A percentile compares a stretch with the other conserved stretches of the same genome.
These are phyloP conservation scores for Globisporangium canariense DNA, from an alignment of 352 stramenopile genomes.

Conservation along the genomic window DNA sequence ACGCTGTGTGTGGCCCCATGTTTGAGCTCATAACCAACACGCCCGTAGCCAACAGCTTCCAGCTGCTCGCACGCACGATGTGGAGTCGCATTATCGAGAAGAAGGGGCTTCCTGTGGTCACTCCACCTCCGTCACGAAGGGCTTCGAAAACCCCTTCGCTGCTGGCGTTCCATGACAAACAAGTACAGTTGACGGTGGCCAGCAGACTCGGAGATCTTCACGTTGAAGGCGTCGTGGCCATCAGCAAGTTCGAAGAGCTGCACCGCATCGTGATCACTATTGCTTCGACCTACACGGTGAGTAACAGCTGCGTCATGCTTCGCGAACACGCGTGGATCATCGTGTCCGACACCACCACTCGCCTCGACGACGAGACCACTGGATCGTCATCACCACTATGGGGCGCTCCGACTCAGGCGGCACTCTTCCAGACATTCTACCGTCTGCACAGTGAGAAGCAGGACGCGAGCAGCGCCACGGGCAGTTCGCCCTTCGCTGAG, in stretches of 20 bases:
- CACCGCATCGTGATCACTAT: neutral
- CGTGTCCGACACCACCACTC: neutral
- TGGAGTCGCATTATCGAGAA: constrained; percentile 7
- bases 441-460: constrained; percentile 1
- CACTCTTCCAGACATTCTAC: constrained; percentile 11
- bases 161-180: constrained; percentile 4
- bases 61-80: neutral
- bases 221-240: neutral
- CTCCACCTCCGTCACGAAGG: too few species aligned
- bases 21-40: constrained; percentile 17
- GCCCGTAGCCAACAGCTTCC: neutral
- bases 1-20: neutral
- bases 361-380: neutral
- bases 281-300: neutral
- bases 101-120: neutral
- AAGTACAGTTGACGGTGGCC: neutral
- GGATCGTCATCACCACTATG: neutral
- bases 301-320: neutral
- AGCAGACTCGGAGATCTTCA: neutral
- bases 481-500: neutral
- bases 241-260: neutral
- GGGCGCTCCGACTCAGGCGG: neutral
- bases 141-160: neutral
- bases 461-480: neutral
- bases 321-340: neutral